Evolutionary conservation across 1,284 basidiomycete species (phyloP), one percentile per base, ranked within the genome.

Genomic region (Farysia itapuensis): DNA sequence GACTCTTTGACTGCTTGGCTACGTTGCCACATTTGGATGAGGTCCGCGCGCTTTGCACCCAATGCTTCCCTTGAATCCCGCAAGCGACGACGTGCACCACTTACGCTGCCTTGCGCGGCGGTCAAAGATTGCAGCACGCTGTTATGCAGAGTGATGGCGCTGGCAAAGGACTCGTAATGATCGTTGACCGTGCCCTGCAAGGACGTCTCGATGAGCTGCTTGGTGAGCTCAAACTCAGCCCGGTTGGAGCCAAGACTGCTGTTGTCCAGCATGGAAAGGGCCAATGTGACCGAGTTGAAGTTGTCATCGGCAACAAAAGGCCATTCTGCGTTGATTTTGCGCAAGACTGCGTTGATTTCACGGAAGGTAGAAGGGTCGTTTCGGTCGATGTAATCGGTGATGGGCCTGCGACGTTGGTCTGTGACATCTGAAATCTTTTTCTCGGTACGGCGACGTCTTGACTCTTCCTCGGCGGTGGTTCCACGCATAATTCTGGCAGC

Each of bases 11-110:
- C 67, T 2, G 48, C 58, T 40, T 76, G 67, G 9, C 63, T 45
- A 11, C 72, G 67, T 36, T 72, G 66, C 74, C 74, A 76, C 60
- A 75, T 70, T 24, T 75, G 72, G n/a, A 75, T 72, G 14, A 76
- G 51, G 33, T 76, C 74, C 8, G 71, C 69, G 3, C 74, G 56
- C 20, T 67, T 66, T 11, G 70, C 58, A 15, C 74, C 72, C 19
- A 76, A 49, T 21, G 74, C 72, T 40, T 76, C 74, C 14, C 71
- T 53, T 9, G 72, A 69, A 22, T 70, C 64, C 4, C 67, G 39
- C 32, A 76, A 54, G 21, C 68, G 51, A 9, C 56, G 39, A 5
- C 71, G 44, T 7, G 71, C 61, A 6, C 45, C 52, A 9, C 58
- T 59, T 5, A 76, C 64, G 21, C 63, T 63, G 16, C 50, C 58